Conservation (phyloP, 306 rosid genomes). For the Pueraria montana region DNA sequence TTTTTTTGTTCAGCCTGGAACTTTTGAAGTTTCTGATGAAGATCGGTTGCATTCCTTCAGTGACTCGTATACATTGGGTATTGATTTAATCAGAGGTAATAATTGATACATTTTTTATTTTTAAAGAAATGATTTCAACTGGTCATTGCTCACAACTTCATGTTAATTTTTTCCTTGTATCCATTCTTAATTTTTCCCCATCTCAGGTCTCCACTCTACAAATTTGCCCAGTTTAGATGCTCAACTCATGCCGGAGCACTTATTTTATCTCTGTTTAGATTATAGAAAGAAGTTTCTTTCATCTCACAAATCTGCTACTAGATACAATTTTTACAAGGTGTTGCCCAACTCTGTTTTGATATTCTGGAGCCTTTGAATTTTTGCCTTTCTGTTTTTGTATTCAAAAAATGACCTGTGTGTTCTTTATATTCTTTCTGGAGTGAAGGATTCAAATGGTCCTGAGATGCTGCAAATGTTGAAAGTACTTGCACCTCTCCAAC, state of each 20-base stretch:
- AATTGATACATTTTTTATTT: neutral
- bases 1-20: constrained; percentile 72
- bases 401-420: constrained; percentile 36
- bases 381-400: neutral
- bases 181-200: constrained; percentile 8
- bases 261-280: constrained; percentile 79
- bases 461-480: constrained; percentile 80
- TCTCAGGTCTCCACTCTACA: constrained; percentile 64
- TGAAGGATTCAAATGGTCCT: constrained; percentile 85
- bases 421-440: neutral
- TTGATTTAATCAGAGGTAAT: constrained; percentile 71
- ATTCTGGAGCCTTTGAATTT: neutral
- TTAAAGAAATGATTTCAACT: neutral
- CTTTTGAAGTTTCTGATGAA: constrained; percentile 60
- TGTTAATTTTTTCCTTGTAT: too few relatives aligned
- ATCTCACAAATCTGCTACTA: constrained; percentile 55
- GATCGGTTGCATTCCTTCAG: constrained; percentile 70
- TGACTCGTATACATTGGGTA: constrained; percentile 72
- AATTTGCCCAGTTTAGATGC: constrained; percentile 71
- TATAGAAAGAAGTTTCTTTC: constrained; percentile 58
- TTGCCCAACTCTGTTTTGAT: constrained; percentile 19
- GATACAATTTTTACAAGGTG: constrained; percentile 91
- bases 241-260: constrained; percentile 81
- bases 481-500: constrained; percentile 68
- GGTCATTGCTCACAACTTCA: neutral